A percentile compares a stretch with the other conserved stretches of the same genome.
Conservation (phyloP, 148 eudicot species). For the Persicaria maculosa region DNA sequence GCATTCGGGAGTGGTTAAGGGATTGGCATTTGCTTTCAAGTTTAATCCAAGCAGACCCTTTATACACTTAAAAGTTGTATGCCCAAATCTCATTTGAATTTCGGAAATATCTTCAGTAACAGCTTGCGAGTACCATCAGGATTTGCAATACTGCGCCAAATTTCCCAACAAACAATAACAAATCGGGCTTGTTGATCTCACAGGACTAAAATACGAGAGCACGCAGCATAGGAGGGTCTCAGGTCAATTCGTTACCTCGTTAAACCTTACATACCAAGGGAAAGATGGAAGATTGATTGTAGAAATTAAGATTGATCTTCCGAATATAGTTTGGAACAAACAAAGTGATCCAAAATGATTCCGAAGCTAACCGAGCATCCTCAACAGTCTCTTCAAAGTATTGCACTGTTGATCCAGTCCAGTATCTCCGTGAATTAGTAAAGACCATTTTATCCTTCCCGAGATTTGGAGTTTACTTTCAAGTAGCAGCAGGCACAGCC, state of each 20-base stretch:
- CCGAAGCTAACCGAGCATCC: no score
- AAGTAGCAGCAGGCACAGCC: slow-evolving; percentile 31
- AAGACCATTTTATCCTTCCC: neutral
- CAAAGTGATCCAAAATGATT: no score
- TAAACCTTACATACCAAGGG: neutral
- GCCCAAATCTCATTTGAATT: no score
- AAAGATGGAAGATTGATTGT: neutral
- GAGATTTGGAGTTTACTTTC: slow-evolving; percentile 19
- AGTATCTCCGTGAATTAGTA: neutral
- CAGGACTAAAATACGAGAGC: neutral
- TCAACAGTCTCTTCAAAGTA: no score
- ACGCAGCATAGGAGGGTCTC: neutral
- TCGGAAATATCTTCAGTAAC: no score
- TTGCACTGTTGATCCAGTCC: neutral
- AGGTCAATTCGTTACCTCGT: neutral
- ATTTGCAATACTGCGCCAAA: neutral
- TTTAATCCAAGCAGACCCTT: no score
- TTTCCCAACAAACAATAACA: neutral
- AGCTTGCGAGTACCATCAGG: no score
- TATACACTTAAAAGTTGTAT: no score
- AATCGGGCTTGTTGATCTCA: neutral
- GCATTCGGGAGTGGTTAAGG: no score
- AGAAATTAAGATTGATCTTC: neutral
- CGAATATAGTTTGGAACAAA: neutral
- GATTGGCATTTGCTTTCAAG: no score